Evolutionary conservation across 345 rosid species (phyloP), one percentile per base, ranked within the genome.

Genomic region (Lepidium africanum): DNA sequence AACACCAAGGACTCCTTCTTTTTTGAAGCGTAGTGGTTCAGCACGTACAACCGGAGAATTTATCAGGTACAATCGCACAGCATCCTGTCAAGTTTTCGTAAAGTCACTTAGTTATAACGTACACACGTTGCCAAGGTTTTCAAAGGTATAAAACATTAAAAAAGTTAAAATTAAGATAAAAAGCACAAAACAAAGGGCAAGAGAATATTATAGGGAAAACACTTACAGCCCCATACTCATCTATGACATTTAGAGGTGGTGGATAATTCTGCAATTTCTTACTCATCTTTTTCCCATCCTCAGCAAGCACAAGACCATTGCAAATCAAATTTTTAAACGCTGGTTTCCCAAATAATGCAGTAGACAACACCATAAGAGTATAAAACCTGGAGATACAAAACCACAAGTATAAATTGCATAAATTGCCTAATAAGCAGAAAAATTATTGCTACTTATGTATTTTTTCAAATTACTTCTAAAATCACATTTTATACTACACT

Each of bases 31-130:
- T 64, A 95, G 76, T 64, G 96, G 81, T 76, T 95, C 99, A 11
- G 96, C 99, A 36, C 97, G 96, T 53, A 95, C 99, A 70, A 95
- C 98, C 33, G 99, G 99, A 76, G 99, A 95, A 73, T 91, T 95
- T 53, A 95, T 87, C 19, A 95, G 85, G 84, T 91, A 95, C 54
- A 95, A 78, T 38, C 99, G 82, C 71, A 95, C 78, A 45, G 99
- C 97, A 77, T 95, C 99, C 99, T 94, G 80, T 62, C 47, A 68
- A 41, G 59, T 17, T 54, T 67, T 35, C 12, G 16, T 32, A 46
- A 54, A 68, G 32, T 54, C 63, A 67, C 30, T 46, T 48, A 72
- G 52, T 23, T 62, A 63, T 49, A 47, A 14, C 14, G 1, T 60
- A 54, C 35, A 59, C 30, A 54, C 5, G 19, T 23, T 53, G 41